These are phyloP conservation scores for Melocanna baccifera DNA, from an alignment of 176 grass and related monocot genomes.

Conservation along the genomic window DNA sequence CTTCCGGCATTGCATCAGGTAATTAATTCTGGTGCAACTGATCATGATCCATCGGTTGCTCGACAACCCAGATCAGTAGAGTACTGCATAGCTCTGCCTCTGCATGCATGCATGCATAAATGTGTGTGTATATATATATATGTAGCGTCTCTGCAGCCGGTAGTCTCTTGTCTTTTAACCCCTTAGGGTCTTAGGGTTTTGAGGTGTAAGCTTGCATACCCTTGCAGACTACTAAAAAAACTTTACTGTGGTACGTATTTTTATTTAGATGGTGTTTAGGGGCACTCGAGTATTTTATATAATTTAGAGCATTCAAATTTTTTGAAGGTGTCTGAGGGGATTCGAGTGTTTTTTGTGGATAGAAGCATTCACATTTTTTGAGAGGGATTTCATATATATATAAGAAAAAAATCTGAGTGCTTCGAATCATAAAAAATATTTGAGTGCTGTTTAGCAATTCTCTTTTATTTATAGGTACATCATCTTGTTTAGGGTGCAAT, in stretches of 20 bases:
- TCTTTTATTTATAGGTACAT: too few relatives aligned
- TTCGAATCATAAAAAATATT: too few relatives aligned
- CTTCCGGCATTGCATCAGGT: slow-evolving; percentile 47
- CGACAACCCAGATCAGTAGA: slow-evolving; percentile 29
- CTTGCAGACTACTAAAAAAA: not conserved
- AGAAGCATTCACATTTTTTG: too few relatives aligned
- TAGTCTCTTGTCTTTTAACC: not conserved
- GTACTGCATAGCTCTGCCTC: not conserved
- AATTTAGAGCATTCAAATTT: too few relatives aligned
- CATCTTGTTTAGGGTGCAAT: not conserved
- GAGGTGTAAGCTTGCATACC: not conserved
- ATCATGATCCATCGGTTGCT: slow-evolving; percentile 50
- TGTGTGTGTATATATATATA: too few relatives aligned
- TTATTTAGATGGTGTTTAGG: too few relatives aligned
- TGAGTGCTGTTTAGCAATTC: too few relatives aligned
- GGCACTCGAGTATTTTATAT: too few relatives aligned
- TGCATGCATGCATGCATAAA: not conserved
- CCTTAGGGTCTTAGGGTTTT: not conserved
- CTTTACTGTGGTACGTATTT: not conserved
- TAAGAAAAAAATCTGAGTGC: too few relatives aligned
- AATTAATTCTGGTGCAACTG: slow-evolving; percentile 46
- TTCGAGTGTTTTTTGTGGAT: too few relatives aligned
- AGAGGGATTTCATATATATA: too few relatives aligned
- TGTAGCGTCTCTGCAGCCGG: not conserved
- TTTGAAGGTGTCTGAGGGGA: too few relatives aligned